phyloP scores from a whole-genome alignment of 2,329 filamentous ascomycete genomes.

The Cytospora piceicola region DNA sequence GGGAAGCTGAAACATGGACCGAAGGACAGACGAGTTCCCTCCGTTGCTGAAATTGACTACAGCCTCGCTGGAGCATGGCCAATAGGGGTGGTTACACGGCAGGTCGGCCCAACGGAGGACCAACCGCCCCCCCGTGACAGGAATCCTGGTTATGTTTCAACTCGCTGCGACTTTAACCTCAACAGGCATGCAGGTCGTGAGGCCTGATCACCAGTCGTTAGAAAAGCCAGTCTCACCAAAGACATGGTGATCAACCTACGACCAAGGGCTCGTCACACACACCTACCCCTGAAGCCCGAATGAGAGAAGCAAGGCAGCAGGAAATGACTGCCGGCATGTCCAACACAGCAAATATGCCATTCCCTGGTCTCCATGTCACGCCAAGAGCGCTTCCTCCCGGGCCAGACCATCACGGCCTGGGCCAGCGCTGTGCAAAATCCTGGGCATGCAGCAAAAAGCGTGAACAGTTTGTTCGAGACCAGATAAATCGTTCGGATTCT shows the following conservation, averaged over 20 bases:
- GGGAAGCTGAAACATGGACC: background rate
- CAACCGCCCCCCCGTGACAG: background rate
- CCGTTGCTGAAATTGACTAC: background rate
- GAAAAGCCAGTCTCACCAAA: background rate
- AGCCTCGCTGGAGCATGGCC: background rate
- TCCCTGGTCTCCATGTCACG: background rate
- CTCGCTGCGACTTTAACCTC: no score
- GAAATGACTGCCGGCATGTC: background rate
- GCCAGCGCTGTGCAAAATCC: background rate
- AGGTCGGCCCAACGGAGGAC: background rate
- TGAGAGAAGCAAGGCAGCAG: background rate
- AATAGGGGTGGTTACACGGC: background rate
- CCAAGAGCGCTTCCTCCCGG: background rate
- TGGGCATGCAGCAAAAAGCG: background rate
- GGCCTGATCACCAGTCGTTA: background rate
- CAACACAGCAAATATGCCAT: background rate
- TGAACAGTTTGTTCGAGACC: constrained; percentile 9
- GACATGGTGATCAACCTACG: background rate
- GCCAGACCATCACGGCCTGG: background rate
- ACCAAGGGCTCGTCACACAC: background rate
- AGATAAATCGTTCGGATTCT: constrained; percentile 30
- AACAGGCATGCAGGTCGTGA: background rate
- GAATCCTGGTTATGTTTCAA: background rate
- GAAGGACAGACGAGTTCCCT: background rate
- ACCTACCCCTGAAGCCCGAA: background rate